These are phyloP conservation scores for Dryadomyces quercivorus DNA, from an alignment of 2,329 filamentous ascomycete species.

Conservation along the genomic window DNA sequence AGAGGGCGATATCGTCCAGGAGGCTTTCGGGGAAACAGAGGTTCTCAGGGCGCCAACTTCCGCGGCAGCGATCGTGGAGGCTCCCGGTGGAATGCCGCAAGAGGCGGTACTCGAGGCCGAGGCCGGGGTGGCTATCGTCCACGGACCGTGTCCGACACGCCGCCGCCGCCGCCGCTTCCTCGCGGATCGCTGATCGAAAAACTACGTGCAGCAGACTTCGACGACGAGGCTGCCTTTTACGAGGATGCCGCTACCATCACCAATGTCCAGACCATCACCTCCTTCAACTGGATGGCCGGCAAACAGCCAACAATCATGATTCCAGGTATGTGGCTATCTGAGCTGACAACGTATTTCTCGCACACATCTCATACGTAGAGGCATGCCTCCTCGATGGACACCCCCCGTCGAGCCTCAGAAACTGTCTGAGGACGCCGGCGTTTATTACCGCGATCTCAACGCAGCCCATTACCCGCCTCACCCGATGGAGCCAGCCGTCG, in stretches of 20 bases:
- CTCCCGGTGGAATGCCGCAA: neutral
- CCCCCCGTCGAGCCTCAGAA: slow-evolving; percentile 22
- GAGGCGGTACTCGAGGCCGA: neutral
- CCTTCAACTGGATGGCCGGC: slow-evolving; percentile 25
- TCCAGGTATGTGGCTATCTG: slow-evolving; percentile 17
- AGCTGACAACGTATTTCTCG: neutral
- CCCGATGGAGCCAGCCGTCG: slow-evolving; percentile 37
- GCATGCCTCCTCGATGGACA: slow-evolving; percentile 38
- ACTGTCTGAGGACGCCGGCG: slow-evolving; percentile 31
- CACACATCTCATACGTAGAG: slow-evolving; percentile 17
- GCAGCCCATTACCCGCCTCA: slow-evolving; percentile 35
- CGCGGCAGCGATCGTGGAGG: neutral
- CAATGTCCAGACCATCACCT: slow-evolving; percentile 17
- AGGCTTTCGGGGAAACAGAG: too few species aligned
- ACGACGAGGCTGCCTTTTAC: slow-evolving; percentile 8
- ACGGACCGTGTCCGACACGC: neutral
- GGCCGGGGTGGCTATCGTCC: neutral
- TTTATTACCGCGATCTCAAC: slow-evolving; percentile 42
- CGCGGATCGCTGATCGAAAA: slow-evolving; percentile 12
- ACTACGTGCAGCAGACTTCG: slow-evolving; percentile 8
- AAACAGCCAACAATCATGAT: slow-evolving; percentile 17
- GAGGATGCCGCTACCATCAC: slow-evolving; percentile 13
- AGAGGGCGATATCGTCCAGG: too few species aligned
- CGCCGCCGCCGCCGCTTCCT: neutral
- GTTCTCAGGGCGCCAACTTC: too few species aligned